phyloP scores from a whole-genome alignment of 106 monocot genomes.

The Xerophyta viscosa region DNA sequence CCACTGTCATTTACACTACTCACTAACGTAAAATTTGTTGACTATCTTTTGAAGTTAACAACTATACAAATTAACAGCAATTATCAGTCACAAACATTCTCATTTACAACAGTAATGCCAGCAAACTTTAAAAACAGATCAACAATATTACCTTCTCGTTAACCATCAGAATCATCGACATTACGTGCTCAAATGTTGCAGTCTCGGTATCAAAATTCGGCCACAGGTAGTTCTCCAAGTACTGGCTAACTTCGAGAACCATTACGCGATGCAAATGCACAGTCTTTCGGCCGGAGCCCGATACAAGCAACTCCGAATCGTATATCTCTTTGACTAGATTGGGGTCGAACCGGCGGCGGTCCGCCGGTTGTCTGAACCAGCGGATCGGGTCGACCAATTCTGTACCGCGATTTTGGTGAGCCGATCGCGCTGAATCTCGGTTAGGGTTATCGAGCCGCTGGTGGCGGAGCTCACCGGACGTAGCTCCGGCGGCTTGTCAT shows the following conservation, averaged over 20 bases:
- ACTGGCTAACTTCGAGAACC: slow-evolving; percentile 97
- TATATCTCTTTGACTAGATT: slow-evolving; percentile 78
- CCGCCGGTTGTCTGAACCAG: no score
- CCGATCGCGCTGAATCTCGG: slow-evolving; percentile 85
- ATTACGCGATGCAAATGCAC: slow-evolving; percentile 91
- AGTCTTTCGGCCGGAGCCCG: slow-evolving; percentile 47
- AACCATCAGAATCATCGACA: slow-evolving; percentile 97
- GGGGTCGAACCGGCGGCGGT: slow-evolving; percentile 43
- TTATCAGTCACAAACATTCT: no score
- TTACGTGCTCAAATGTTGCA: slow-evolving; percentile 86
- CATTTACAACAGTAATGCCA: neutral
- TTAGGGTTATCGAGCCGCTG: slow-evolving; percentile 60
- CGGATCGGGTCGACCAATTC: slow-evolving; percentile 41
- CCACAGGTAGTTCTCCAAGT: slow-evolving; percentile 95
- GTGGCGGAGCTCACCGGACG: slow-evolving; percentile 20
- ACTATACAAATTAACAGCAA: no score
- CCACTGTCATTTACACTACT: no score
- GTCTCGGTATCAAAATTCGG: slow-evolving; percentile 72
- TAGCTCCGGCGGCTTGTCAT: slow-evolving; percentile 20
- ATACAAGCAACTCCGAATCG: slow-evolving; percentile 64
- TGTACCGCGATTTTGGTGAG: slow-evolving; percentile 63
- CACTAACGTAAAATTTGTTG: no score
- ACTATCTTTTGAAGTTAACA: no score
- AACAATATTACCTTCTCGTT: slow-evolving; percentile 71
- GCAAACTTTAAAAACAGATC: neutral